Conservation (phyloP, 2,329 filamentous ascomycete species). For the Arthroderma sp. region DNA sequence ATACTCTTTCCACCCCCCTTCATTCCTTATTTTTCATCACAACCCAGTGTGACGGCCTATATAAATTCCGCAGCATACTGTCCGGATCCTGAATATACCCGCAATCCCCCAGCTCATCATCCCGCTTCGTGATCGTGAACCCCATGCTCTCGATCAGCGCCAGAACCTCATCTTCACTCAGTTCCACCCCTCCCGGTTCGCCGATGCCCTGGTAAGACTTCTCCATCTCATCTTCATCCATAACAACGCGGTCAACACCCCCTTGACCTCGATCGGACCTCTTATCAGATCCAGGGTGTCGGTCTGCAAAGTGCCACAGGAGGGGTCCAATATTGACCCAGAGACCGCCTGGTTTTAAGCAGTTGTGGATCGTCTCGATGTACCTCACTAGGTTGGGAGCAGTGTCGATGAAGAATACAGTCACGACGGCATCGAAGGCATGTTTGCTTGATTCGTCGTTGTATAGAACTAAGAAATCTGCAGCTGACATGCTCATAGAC, state of each 20-base stretch:
- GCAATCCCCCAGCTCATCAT: slow-evolving; percentile 37
- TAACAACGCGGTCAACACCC: slow-evolving; percentile 25
- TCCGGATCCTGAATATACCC: slow-evolving; percentile 77
- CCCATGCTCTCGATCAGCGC: slow-evolving; percentile 60
- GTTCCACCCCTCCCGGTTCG: slow-evolving; percentile 79
- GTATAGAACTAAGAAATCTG: slow-evolving; percentile 87
- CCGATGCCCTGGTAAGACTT: slow-evolving; percentile 51
- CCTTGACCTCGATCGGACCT: slow-evolving; percentile 33
- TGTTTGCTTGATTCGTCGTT: slow-evolving; percentile 46
- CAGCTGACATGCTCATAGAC: slow-evolving; percentile 82
- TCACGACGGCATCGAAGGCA: slow-evolving; percentile 67
- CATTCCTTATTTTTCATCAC: slow-evolving; percentile 49
- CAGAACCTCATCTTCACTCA: slow-evolving; percentile 79
- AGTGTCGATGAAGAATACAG: slow-evolving; percentile 94
- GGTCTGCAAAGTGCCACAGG: slow-evolving; percentile 88
- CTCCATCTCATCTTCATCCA: slow-evolving; percentile 30
- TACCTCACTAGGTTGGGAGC: slow-evolving; percentile 88
- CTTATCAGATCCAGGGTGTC: slow-evolving; percentile 32
- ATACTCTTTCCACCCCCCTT: not conserved
- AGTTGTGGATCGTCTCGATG: slow-evolving; percentile 66
- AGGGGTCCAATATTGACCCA: slow-evolving; percentile 86
- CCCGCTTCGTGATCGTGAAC: slow-evolving; percentile 56
- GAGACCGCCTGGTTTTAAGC: slow-evolving; percentile 62
- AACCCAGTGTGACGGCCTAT: slow-evolving; percentile 72
- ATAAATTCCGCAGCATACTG: slow-evolving; percentile 78